Conservation (phyloP, 345 rosid genomes). For the Citrus reticulata region DNA sequence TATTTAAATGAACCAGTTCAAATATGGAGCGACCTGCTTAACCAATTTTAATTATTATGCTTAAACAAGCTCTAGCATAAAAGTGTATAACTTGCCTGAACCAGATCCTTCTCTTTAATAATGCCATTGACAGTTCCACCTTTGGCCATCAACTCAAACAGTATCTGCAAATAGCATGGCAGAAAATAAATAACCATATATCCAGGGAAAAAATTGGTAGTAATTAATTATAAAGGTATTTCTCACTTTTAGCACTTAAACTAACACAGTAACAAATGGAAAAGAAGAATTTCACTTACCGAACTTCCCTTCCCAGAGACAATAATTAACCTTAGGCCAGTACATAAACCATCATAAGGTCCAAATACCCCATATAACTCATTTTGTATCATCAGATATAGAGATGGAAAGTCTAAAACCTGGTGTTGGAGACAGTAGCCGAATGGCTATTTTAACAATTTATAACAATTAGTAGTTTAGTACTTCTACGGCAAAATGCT, state of each 20-base stretch:
- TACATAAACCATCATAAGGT: not conserved
- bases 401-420: not conserved
- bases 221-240: not conserved
- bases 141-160: constrained; percentile 80
- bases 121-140: constrained; percentile 90
- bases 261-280: not conserved
- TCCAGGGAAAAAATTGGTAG: not conserved
- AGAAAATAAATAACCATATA: not conserved
- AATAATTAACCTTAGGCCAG: not conserved
- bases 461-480: not conserved
- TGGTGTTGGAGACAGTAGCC: not conserved
- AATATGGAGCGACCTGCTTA: not conserved
- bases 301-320: not conserved
- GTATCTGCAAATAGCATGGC: constrained; percentile 42
- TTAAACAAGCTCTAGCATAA: constrained; percentile 1
- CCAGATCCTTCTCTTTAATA: constrained; percentile 78
- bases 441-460: not conserved
- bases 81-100: constrained; percentile 66
- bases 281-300: not conserved
- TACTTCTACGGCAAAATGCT: not conserved
- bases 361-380: not conserved
- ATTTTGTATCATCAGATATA: not conserved
- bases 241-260: not conserved
- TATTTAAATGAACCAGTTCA: not conserved
- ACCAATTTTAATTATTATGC: not conserved